Evolutionary conservation across 1,284 basidiomycete species (phyloP).

Genomic region (Rhodotorula sp.): DNA sequence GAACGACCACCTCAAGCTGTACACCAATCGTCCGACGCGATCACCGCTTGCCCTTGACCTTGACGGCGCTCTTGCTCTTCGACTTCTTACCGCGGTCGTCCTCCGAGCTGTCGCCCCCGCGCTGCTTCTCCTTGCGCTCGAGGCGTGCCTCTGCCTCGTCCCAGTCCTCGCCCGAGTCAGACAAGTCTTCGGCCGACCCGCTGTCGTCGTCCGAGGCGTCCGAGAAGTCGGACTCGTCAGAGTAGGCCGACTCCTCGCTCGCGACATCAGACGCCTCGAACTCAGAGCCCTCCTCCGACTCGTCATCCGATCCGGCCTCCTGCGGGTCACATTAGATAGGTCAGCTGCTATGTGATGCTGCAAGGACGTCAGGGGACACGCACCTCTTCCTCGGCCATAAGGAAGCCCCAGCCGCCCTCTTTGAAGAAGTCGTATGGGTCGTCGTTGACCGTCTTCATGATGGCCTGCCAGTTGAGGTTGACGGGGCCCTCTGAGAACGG

Average conservation of each 20-base stretch:
- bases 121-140: slow-evolving; percentile 59
- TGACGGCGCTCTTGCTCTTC: slow-evolving; percentile 15
- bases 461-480: slow-evolving; percentile 96
- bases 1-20: too few relatives aligned
- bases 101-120: slow-evolving; percentile 17
- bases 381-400: slow-evolving; percentile 65
- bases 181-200: slow-evolving; percentile 35
- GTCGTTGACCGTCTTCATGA: slow-evolving; percentile 76
- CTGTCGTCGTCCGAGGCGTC: slow-evolving; percentile 50
- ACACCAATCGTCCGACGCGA: too few relatives aligned
- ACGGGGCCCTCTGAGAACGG: slow-evolving; percentile 94
- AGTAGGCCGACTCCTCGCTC: slow-evolving; percentile 47
- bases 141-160: slow-evolving; percentile 91
- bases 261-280: slow-evolving; percentile 48
- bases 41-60: slow-evolving; percentile 1
- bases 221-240: slow-evolving; percentile 46
- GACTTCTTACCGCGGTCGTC: slow-evolving; percentile 23
- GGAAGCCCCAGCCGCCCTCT: slow-evolving; percentile 92
- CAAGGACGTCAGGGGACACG: slow-evolving; percentile 6
- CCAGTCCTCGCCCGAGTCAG: slow-evolving; percentile 73
- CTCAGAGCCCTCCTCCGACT: slow-evolving; percentile 49
- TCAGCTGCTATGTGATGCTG: slow-evolving; percentile 24
- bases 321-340: slow-evolving; percentile 22
- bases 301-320: slow-evolving; percentile 48
- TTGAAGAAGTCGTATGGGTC: slow-evolving; percentile 95